A percentile compares a stretch with the other conserved stretches of the same genome.
Evolutionary conservation across 2,329 filamentous ascomycete species (phyloP).

Genomic region (Plenodomus lindquistii): DNA sequence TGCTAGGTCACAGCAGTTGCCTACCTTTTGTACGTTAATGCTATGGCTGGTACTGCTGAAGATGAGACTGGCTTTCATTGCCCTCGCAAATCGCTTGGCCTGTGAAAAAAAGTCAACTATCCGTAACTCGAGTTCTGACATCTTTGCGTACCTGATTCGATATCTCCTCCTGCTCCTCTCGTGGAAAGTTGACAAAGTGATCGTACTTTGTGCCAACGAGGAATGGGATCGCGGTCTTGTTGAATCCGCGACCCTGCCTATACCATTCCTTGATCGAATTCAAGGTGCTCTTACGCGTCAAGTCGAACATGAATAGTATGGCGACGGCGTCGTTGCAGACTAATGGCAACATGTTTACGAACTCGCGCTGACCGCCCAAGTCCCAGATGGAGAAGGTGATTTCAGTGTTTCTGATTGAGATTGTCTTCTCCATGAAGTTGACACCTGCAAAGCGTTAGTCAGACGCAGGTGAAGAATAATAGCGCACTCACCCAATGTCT

Average conservation of each 20-base stretch:
- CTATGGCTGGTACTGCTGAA: slow-evolving; percentile 99
- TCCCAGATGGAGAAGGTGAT: slow-evolving; percentile 99
- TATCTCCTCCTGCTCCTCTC: slow-evolving; percentile 97
- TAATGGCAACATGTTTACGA: slow-evolving; percentile 99
- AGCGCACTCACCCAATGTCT: slow-evolving; percentile 73
- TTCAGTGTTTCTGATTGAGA: slow-evolving; percentile 98
- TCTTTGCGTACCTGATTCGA: slow-evolving; percentile 76
- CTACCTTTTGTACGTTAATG: slow-evolving; percentile 98
- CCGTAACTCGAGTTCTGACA: not conserved
- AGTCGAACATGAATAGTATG: slow-evolving; percentile 99
- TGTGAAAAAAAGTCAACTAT: slow-evolving; percentile 60
- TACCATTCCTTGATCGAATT: slow-evolving; percentile 99
- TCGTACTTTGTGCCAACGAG: slow-evolving; percentile 98
- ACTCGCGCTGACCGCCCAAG: slow-evolving; percentile 94
- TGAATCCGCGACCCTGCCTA: slow-evolving; percentile 94
- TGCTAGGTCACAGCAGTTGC: slow-evolving; percentile 5
- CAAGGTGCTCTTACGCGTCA: slow-evolving; percentile 95
- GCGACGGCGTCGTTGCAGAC: slow-evolving; percentile 99
- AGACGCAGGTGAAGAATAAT: not conserved
- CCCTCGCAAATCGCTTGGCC: slow-evolving; percentile 94
- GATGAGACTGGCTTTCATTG: slow-evolving; percentile 96
- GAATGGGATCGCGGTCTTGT: slow-evolving; percentile 99
- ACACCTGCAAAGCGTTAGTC: slow-evolving; percentile 64
- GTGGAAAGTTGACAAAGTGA: slow-evolving; percentile 97
- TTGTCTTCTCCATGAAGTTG: slow-evolving; percentile 99